A percentile compares a stretch with the other conserved stretches of the same genome.
Conservation (phyloP, 1,284 basidiomycete genomes). For the Leccinum subrobustum region DNA sequence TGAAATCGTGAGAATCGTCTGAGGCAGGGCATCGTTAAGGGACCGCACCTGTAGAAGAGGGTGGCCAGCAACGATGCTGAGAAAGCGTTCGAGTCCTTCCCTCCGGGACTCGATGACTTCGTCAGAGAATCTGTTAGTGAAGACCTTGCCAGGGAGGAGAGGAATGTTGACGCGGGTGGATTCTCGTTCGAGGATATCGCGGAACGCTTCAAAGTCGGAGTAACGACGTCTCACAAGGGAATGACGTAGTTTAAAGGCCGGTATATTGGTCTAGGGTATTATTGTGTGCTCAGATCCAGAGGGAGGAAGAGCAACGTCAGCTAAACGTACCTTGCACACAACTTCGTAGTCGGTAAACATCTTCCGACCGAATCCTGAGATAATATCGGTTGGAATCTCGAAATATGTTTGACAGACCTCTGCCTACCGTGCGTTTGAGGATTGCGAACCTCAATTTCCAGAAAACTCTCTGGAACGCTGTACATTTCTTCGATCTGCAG, state of each 20-base stretch:
- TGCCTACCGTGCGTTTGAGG: slow-evolving; percentile 91
- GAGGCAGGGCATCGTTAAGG: not conserved
- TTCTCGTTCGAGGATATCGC: slow-evolving; percentile 97
- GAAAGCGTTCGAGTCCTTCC: slow-evolving; percentile 93
- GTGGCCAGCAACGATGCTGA: slow-evolving; percentile 96
- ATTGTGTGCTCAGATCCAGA: slow-evolving; percentile 1
- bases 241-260: slow-evolving; percentile 96
- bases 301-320: not conserved
- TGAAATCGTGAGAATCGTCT: slow-evolving; percentile 12
- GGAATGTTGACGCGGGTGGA: slow-evolving; percentile 97
- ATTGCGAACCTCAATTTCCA: slow-evolving; percentile 97
- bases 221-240: slow-evolving; percentile 94
- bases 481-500: slow-evolving; percentile 97
- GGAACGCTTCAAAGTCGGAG: slow-evolving; percentile 98
- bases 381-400: slow-evolving; percentile 1
- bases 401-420: not conserved
- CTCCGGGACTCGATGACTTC: slow-evolving; percentile 93
- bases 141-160: slow-evolving; percentile 93
- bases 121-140: slow-evolving; percentile 95
- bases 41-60: slow-evolving; percentile 83
- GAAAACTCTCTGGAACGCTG: slow-evolving; percentile 93
- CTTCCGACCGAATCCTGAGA: slow-evolving; percentile 88
- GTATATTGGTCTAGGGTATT: slow-evolving; percentile 86
- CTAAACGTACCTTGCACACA: slow-evolving; percentile 78
- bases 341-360: slow-evolving; percentile 99